These are phyloP conservation scores for Epithemia pelagica DNA, from an alignment of 108 stramenopile species.

Conservation along the genomic window DNA sequence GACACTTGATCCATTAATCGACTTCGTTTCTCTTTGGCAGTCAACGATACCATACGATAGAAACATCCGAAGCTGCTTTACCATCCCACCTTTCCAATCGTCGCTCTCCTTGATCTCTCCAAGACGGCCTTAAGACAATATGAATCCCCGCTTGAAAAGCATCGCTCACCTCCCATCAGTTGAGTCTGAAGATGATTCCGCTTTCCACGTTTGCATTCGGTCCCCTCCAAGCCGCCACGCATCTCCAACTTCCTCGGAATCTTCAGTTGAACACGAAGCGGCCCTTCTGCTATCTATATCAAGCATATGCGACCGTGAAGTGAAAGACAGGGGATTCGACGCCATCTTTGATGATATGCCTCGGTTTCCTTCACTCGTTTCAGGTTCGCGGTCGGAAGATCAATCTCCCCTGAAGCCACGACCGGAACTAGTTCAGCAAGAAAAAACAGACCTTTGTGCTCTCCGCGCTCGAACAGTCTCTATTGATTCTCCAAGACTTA, in stretches of 20 bases:
- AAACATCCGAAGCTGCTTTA: neutral
- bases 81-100: too few relatives aligned
- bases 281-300: conserved; percentile 12
- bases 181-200: neutral
- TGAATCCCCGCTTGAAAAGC: conserved; percentile 1
- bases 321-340: neutral
- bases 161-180: neutral
- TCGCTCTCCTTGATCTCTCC: too few relatives aligned
- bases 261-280: conserved; percentile 5
- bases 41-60: neutral
- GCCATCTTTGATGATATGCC: neutral
- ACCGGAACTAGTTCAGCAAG: neutral
- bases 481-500: neutral
- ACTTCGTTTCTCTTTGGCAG: neutral
- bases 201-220: neutral
- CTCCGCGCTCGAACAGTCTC: conserved; percentile 1
- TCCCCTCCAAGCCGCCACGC: neutral
- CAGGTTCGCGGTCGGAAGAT: neutral
- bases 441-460: neutral
- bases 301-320: conserved; percentile 4
- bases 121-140: too few relatives aligned
- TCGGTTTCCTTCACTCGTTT: neutral
- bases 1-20: neutral
- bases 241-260: conserved; percentile 5
- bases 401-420: neutral